Evolutionary conservation across 495 filamentous ascomycete genomes (phyloP).

Genomic region (Hyaloscypha hepaticicola): DNA sequence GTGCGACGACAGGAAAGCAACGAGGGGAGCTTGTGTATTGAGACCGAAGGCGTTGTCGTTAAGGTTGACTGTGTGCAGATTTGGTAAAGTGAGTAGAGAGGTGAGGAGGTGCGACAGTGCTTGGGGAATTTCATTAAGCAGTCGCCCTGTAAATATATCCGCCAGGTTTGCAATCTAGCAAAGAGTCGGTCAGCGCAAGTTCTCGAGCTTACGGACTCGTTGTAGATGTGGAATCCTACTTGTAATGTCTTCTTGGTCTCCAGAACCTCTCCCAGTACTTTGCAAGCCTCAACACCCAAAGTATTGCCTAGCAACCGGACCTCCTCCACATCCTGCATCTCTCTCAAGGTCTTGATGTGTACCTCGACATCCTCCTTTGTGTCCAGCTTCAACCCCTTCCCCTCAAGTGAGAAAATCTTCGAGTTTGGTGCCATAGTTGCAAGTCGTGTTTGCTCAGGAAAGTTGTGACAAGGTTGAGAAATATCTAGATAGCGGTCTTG

Average conservation of each 20-base stretch:
- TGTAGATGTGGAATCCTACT: slow-evolving; percentile 41
- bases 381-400: slow-evolving; percentile 87
- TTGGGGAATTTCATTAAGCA: slow-evolving; percentile 89
- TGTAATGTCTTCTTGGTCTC: slow-evolving; percentile 75
- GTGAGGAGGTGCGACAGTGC: slow-evolving; percentile 83
- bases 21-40: slow-evolving; percentile 79
- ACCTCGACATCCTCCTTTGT: slow-evolving; percentile 80
- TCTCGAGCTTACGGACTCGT: neutral
- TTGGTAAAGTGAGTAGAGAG: slow-evolving; percentile 76
- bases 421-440: slow-evolving; percentile 43
- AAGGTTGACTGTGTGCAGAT: slow-evolving; percentile 88
- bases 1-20: slow-evolving; percentile 82
- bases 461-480: slow-evolving; percentile 8
- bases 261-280: slow-evolving; percentile 76
- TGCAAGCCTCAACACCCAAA: slow-evolving; percentile 81
- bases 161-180: slow-evolving; percentile 78
- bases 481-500: neutral
- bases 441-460: slow-evolving; percentile 3
- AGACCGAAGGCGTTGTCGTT: slow-evolving; percentile 98
- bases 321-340: slow-evolving; percentile 74
- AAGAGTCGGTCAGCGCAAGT: slow-evolving; percentile 7
- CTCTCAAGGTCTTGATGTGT: slow-evolving; percentile 73
- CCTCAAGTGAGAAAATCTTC: slow-evolving; percentile 74
- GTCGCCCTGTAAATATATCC: slow-evolving; percentile 94
- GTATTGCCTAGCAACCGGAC: slow-evolving; percentile 87